phyloP scores from a whole-genome alignment of 2,329 filamentous ascomycete genomes.

The Periconia macrospinosa region DNA sequence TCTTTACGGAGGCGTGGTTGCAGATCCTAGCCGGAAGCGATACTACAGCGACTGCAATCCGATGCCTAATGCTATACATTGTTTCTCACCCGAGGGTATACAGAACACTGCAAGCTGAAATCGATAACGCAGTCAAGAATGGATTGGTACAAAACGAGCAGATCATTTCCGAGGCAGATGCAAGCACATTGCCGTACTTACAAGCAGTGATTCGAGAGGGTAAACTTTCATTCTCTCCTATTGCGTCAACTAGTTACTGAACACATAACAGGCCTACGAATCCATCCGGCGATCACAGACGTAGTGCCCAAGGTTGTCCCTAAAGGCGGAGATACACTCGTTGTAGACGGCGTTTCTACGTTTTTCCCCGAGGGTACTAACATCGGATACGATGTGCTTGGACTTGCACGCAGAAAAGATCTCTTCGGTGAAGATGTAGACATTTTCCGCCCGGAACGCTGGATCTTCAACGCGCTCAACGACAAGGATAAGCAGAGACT shows the following conservation, averaged over 20 bases:
- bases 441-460: slow-evolving; percentile 52
- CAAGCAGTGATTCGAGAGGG: slow-evolving; percentile 50
- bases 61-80: slow-evolving; percentile 55
- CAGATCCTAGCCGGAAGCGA: slow-evolving; percentile 59
- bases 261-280: slow-evolving; percentile 28
- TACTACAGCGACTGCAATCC: slow-evolving; percentile 59
- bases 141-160: slow-evolving; percentile 17
- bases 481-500: slow-evolving; percentile 9
- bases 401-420: slow-evolving; percentile 21
- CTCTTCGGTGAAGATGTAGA: slow-evolving; percentile 44
- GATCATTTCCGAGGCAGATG: slow-evolving; percentile 52
- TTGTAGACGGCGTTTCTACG: slow-evolving; percentile 17
- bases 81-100: slow-evolving; percentile 52
- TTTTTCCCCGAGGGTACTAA: slow-evolving; percentile 31
- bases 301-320: slow-evolving; percentile 29
- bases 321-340: slow-evolving; percentile 25
- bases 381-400: slow-evolving; percentile 26
- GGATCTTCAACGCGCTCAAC: slow-evolving; percentile 37
- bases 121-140: slow-evolving; percentile 39
- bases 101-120: slow-evolving; percentile 49
- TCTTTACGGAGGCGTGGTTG: slow-evolving; percentile 46
- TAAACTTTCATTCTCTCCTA: not conserved
- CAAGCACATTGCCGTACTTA: slow-evolving; percentile 45
- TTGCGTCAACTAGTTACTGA: not conserved
- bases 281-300: slow-evolving; percentile 42